Evolutionary conservation across 1,139 yeast genomes (phyloP).

Genomic region (Chernovozyma aurita): DNA sequence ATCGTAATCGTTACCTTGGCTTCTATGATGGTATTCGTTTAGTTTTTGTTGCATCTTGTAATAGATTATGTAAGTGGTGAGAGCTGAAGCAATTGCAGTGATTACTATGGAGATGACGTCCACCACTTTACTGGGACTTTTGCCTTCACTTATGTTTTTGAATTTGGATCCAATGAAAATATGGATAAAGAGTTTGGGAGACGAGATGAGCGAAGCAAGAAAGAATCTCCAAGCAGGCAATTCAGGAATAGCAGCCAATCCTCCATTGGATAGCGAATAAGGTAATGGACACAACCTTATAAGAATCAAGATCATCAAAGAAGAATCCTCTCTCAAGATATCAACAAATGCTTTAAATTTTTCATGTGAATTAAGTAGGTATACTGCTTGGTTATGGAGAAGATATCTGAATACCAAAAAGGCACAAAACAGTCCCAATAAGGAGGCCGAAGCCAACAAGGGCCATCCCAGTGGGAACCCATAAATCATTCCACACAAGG

Average conservation of each 20-base stretch:
- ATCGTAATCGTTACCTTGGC: conserved; percentile 19
- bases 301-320: conserved; percentile 62
- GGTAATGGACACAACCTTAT: conserved; percentile 89
- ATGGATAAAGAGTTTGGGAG: conserved; percentile 78
- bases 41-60: conserved; percentile 49
- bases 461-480: conserved; percentile 84
- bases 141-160: conserved; percentile 60
- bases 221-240: conserved; percentile 58
- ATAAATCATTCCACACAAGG: conserved; percentile 76
- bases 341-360: conserved; percentile 73
- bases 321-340: conserved; percentile 59
- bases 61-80: conserved; percentile 72
- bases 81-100: conserved; percentile 52
- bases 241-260: conserved; percentile 80
- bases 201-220: conserved; percentile 66
- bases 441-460: conserved; percentile 62
- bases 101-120: conserved; percentile 61
- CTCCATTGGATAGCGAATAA: conserved; percentile 88
- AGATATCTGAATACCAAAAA: conserved; percentile 64
- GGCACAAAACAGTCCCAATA: conserved; percentile 69
- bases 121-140: conserved; percentile 47
- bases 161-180: conserved; percentile 77
- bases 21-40: conserved; percentile 21
- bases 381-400: conserved; percentile 52
- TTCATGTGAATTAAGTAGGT: conserved; percentile 47